A percentile compares a stretch with the other conserved stretches of the same genome.
Conservation (phyloP, 306 rosid species). For the Calophaca sinica region DNA sequence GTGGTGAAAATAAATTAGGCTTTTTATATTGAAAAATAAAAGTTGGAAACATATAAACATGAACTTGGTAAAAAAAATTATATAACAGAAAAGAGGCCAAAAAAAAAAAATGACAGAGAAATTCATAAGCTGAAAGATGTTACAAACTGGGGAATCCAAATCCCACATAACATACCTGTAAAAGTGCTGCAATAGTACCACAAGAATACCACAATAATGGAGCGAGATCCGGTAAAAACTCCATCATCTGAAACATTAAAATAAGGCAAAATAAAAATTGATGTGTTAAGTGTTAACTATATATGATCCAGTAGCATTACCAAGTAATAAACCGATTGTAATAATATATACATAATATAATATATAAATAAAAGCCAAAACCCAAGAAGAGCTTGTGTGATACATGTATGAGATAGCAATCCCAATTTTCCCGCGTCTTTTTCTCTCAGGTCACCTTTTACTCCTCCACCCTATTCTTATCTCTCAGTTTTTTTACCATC, state of each 20-base stretch:
- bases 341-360: too few relatives aligned
- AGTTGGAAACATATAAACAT: neutral
- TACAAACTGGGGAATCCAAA: too few relatives aligned
- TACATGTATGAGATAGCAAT: neutral
- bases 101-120: too few relatives aligned
- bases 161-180: slow-evolving; percentile 52
- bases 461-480: too few relatives aligned
- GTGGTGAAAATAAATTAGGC: neutral
- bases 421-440: neutral
- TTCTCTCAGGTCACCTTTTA: neutral
- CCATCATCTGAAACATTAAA: slow-evolving; percentile 66
- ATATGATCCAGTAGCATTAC: too few relatives aligned
- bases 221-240: slow-evolving; percentile 74
- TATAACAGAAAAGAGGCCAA: neutral
- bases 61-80: neutral
- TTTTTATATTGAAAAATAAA: neutral
- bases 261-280: neutral
- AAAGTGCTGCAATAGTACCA: slow-evolving; percentile 77
- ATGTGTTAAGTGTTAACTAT: slow-evolving; percentile 16
- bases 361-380: neutral
- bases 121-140: too few relatives aligned
- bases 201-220: slow-evolving; percentile 85
- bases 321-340: neutral
- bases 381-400: neutral
- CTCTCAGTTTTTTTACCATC: too few relatives aligned